Conservation (phyloP, 2,329 filamentous ascomycete species). For the Nannizzia gypsea region DNA sequence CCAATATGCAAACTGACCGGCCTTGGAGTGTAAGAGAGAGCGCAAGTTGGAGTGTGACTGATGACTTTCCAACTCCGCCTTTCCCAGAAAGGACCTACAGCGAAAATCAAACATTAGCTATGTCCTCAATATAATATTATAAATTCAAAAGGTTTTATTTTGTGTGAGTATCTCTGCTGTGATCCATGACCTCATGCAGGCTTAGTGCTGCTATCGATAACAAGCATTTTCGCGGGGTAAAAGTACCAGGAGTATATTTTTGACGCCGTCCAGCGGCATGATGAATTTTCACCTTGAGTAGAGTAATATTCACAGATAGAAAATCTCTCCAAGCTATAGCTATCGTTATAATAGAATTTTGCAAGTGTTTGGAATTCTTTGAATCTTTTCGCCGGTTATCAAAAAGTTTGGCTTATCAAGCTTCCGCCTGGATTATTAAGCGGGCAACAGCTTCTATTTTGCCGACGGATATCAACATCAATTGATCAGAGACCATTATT, state of each 20-base stretch:
- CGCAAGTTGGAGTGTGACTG: conserved; percentile 90
- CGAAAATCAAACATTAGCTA: not conserved
- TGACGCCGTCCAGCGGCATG: conserved; percentile 34
- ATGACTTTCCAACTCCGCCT: conserved; percentile 95
- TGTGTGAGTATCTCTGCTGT: not conserved
- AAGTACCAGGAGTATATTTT: conserved; percentile 32
- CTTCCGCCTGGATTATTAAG: not conserved
- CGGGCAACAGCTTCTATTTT: not conserved
- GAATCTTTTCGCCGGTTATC: not conserved
- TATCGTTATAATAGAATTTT: not conserved
- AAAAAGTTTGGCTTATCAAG: conserved; percentile 1
- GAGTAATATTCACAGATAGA: not conserved
- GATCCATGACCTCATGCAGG: not conserved
- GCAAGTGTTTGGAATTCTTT: not conserved
- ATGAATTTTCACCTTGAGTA: not conserved
- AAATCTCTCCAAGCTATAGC: not conserved
- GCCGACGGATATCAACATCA: not conserved
- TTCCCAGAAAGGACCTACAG: conserved; percentile 74
- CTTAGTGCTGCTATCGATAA: conserved; percentile 28
- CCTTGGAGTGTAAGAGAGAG: conserved; percentile 76
- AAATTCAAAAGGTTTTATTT: not conserved
- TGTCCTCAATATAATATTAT: not conserved
- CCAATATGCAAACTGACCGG: conserved; percentile 83
- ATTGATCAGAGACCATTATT: not conserved
- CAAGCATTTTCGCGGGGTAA: conserved; percentile 15